These are phyloP conservation scores for Pseudopediastrum boryanum DNA, from an alignment of 139 green algal species.

Conservation along the genomic window DNA sequence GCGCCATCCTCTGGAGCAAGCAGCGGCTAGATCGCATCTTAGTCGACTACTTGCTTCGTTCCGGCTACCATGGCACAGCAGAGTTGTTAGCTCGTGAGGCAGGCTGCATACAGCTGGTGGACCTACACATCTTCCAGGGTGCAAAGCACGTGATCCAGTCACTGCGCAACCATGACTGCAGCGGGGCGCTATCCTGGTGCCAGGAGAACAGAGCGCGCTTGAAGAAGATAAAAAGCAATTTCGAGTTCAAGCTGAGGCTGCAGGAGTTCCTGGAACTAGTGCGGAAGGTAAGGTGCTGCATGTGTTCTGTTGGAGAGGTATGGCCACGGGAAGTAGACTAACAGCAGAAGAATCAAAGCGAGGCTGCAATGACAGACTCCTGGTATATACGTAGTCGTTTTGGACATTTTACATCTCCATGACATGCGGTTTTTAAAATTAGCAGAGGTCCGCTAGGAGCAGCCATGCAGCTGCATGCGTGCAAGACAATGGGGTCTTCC, in stretches of 20 bases:
- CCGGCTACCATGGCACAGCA: slow-evolving; percentile 59
- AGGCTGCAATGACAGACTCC: too few relatives aligned
- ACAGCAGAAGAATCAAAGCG: too few relatives aligned
- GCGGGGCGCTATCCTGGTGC: slow-evolving; percentile 84
- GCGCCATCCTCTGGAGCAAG: slow-evolving; percentile 67
- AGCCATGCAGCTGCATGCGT: too few relatives aligned
- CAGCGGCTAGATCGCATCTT: slow-evolving; percentile 73
- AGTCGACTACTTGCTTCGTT: slow-evolving; percentile 82
- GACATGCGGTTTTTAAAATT: too few relatives aligned
- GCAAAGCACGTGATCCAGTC: slow-evolving; percentile 63
- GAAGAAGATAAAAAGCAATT: slow-evolving; percentile 75
- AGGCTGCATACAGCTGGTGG: slow-evolving; percentile 64
- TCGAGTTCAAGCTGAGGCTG: slow-evolving; percentile 89
- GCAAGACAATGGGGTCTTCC: too few relatives aligned
- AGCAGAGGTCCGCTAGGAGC: too few relatives aligned
- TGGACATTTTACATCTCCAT: too few relatives aligned
- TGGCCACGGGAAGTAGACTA: too few relatives aligned
- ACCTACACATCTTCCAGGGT: slow-evolving; percentile 79
- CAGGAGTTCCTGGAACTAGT: slow-evolving; percentile 96
- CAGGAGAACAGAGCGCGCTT: slow-evolving; percentile 67
- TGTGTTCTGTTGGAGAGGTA: too few relatives aligned
- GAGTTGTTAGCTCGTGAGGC: slow-evolving; percentile 34
- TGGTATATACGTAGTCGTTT: too few relatives aligned
- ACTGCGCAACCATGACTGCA: slow-evolving; percentile 70
- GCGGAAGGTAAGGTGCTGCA: slow-evolving; percentile 37